Percentiles rank a stretch among this genome's conserved stretches.
Conservation (phyloP, 352 stramenopile genomes). For the Globisporangium barbulae region DNA sequence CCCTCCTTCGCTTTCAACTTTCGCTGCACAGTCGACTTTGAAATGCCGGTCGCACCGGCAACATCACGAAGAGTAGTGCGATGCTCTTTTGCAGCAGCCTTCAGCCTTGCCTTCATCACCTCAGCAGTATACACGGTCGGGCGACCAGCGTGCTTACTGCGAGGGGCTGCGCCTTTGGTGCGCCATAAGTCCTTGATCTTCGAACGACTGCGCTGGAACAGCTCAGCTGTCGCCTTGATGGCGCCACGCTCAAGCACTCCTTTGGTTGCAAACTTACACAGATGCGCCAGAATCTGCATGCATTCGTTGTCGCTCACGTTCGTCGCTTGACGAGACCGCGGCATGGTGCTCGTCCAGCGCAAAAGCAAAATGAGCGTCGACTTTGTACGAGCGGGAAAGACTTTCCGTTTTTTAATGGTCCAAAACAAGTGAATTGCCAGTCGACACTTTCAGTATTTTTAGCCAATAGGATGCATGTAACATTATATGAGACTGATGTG, state of each 20-base stretch:
- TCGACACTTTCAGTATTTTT: not conserved
- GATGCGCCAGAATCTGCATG: not conserved
- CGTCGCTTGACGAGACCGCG: not conserved
- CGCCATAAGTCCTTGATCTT: not conserved
- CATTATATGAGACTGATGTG: not conserved
- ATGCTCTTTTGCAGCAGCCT: not conserved
- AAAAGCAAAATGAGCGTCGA: not conserved
- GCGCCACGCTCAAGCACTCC: not conserved
- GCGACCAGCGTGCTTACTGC: not conserved
- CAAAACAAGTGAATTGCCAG: not conserved
- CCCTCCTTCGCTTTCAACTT: not conserved
- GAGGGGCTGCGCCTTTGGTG: not conserved
- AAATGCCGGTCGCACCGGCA: not conserved
- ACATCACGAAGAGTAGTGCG: not conserved
- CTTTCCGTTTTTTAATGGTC: not conserved
- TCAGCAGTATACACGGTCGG: not conserved
- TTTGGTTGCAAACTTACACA: not conserved
- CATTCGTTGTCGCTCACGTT: not conserved
- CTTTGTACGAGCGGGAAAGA: not conserved
- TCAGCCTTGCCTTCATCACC: not conserved
- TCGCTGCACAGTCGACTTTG: not conserved
- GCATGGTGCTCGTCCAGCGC: not conserved
- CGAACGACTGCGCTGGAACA: not conserved
- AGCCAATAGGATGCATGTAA: not conserved
- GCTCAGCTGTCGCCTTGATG: not conserved